Percentiles rank a stretch among this genome's conserved stretches.
Conservation (phyloP, 768 basidiomycete genomes). For the Macrolepiota albuminosa region DNA sequence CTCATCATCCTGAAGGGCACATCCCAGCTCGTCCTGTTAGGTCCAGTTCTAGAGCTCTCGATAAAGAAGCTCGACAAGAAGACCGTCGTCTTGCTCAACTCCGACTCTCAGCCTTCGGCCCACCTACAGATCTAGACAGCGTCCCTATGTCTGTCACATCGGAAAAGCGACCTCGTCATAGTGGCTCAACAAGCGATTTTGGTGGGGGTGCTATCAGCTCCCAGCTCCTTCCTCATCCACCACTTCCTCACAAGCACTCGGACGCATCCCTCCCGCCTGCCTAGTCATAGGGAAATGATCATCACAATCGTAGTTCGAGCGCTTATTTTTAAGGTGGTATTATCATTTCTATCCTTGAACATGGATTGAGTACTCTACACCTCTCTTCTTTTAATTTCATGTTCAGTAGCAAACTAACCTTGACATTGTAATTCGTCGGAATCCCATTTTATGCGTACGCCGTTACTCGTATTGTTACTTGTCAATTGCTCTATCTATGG, state of each 20-base stretch:
- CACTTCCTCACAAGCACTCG: conserved; percentile 23
- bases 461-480: not conserved
- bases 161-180: conserved; percentile 47
- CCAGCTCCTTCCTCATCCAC: conserved; percentile 38
- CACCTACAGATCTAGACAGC: conserved; percentile 45
- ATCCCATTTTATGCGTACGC: not conserved
- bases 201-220: conserved; percentile 16
- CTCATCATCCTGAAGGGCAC: conserved; percentile 26
- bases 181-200: conserved; percentile 26
- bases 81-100: conserved; percentile 30
- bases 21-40: conserved; percentile 1
- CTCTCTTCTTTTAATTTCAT: not conserved
- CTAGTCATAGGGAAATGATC: not conserved
- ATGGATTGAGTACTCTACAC: not conserved
- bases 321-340: not conserved
- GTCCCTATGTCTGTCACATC: conserved; percentile 47
- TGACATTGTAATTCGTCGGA: not conserved
- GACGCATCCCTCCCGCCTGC: not conserved
- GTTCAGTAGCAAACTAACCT: not conserved
- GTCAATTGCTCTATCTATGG: not conserved
- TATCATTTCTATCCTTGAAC: not conserved
- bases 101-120: conserved; percentile 28
- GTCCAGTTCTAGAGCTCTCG: not conserved
- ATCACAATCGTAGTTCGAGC: not conserved
- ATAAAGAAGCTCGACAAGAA: conserved; percentile 18